Percentiles rank a stretch among this genome's conserved stretches.
phyloP scores from a whole-genome alignment of 805 yeast species.

The Candida koratica region DNA sequence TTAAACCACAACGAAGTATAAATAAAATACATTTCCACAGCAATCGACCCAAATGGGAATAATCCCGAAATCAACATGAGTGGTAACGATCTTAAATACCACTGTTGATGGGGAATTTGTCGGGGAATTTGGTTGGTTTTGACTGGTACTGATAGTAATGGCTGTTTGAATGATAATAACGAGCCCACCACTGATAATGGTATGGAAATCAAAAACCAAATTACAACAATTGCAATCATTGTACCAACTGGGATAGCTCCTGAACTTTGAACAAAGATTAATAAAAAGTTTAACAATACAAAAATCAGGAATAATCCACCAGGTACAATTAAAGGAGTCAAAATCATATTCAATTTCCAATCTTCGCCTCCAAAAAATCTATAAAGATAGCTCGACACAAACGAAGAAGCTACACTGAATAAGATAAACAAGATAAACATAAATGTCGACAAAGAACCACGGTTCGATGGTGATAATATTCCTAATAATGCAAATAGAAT shows the following conservation, averaged over 20 bases:
- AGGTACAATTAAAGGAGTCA: slow-evolving; percentile 87
- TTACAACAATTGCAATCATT: slow-evolving; percentile 68
- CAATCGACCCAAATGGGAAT: slow-evolving; percentile 91
- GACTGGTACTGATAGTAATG: slow-evolving; percentile 65
- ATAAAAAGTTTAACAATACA: slow-evolving; percentile 72
- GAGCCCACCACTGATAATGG: slow-evolving; percentile 88
- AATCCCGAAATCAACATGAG: slow-evolving; percentile 77
- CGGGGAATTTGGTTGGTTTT: slow-evolving; percentile 94
- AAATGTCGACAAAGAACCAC: slow-evolving; percentile 90
- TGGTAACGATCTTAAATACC: slow-evolving; percentile 67
- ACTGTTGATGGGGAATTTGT: slow-evolving; percentile 89
- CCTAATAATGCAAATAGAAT: slow-evolving; percentile 84
- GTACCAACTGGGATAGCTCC: slow-evolving; percentile 96
- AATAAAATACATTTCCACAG: slow-evolving; percentile 92
- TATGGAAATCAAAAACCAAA: slow-evolving; percentile 83
- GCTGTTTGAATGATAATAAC: slow-evolving; percentile 63
- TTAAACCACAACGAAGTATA: slow-evolving; percentile 91
- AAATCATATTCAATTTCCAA: slow-evolving; percentile 80
- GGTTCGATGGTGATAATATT: slow-evolving; percentile 84
- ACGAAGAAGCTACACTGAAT: slow-evolving; percentile 81
- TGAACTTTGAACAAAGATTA: slow-evolving; percentile 73
- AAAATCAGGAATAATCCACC: slow-evolving; percentile 63
- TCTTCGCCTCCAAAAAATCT: slow-evolving; percentile 87
- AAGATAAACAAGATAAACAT: slow-evolving; percentile 80
- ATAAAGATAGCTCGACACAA: slow-evolving; percentile 79